phyloP scores from a whole-genome alignment of 768 basidiomycete species.

The Naganishia randhawae region DNA sequence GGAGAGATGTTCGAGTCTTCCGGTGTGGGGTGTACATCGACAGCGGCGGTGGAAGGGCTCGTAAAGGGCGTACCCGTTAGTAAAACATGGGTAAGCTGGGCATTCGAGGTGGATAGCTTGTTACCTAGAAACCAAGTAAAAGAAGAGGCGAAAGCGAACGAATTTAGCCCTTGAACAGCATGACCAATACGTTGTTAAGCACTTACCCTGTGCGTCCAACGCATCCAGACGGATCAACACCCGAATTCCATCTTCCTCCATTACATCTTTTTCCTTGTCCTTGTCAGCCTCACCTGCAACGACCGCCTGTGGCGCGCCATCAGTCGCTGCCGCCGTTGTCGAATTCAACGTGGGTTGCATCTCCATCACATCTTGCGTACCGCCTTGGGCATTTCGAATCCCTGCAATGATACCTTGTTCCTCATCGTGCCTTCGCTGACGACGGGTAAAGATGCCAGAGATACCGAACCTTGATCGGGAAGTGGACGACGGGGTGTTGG shows the following conservation, averaged over 20 bases:
- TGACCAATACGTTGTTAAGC: too few relatives aligned
- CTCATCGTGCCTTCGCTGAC: constrained; percentile 12
- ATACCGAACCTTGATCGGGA: constrained; percentile 16
- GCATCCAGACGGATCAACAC: constrained; percentile 77
- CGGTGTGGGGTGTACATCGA: constrained; percentile 30
- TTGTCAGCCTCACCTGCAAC: constrained; percentile 41
- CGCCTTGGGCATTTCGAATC: constrained; percentile 25
- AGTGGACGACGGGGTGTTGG: not conserved
- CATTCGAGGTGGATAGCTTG: constrained; percentile 64
- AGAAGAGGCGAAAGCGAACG: not conserved
- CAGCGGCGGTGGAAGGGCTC: constrained; percentile 38
- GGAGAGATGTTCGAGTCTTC: constrained; percentile 13
- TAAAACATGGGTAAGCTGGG: constrained; percentile 83
- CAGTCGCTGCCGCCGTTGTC: not conserved
- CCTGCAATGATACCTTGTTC: constrained; percentile 27
- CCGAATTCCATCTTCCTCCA: constrained; percentile 61
- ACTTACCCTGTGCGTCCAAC: constrained; percentile 68
- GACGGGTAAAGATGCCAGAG: not conserved
- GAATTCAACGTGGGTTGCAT: constrained; percentile 7
- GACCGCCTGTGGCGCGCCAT: not conserved
- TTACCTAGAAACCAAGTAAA: constrained; percentile 25
- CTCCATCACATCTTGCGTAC: constrained; percentile 25
- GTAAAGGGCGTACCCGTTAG: constrained; percentile 64
- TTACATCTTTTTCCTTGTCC: constrained; percentile 52
- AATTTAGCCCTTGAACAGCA: too few relatives aligned